These are phyloP conservation scores for Gracilaria domingensis DNA, from an alignment of 23 red algal genomes.

Conservation along the genomic window DNA sequence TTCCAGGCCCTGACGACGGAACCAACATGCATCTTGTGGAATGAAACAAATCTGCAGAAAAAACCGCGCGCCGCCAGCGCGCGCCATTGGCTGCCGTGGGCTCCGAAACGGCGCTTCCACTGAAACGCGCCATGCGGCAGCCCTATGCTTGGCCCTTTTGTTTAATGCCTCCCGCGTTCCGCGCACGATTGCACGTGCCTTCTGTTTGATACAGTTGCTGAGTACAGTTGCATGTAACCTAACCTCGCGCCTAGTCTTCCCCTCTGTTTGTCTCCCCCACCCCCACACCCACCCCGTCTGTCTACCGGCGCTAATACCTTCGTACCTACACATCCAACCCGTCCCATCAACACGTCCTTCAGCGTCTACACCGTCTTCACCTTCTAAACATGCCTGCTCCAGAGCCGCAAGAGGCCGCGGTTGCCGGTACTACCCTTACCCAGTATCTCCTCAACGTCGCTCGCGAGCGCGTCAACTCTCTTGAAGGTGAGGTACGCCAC, in stretches of 20 bases:
- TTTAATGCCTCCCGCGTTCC: neutral
- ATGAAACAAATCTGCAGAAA: neutral
- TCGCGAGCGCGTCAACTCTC: slow-evolving; percentile 70
- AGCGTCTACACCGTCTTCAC: neutral
- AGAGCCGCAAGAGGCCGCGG: slow-evolving; percentile 30
- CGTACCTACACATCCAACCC: neutral
- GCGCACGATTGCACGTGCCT: slow-evolving; percentile 6
- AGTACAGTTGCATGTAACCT: neutral
- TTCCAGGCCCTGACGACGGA: too few relatives aligned
- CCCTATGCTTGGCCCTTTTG: too few relatives aligned
- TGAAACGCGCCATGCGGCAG: neutral
- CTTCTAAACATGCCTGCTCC: slow-evolving; percentile 1
- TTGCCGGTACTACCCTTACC: slow-evolving; percentile 67
- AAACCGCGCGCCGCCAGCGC: neutral
- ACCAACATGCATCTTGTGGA: neutral
- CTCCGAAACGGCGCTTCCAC: neutral
- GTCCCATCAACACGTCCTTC: neutral
- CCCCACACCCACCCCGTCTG: too few relatives aligned
- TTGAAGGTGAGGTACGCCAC: slow-evolving; percentile 75
- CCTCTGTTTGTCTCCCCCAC: too few relatives aligned
- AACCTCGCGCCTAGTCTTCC: neutral
- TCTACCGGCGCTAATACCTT: neutral
- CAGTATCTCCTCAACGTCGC: slow-evolving; percentile 64
- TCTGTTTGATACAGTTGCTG: too few relatives aligned
- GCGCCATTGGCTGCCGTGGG: neutral